Evolutionary conservation across 176 grass and related monocot species (phyloP).

Genomic region (Pontederia paniculata): DNA sequence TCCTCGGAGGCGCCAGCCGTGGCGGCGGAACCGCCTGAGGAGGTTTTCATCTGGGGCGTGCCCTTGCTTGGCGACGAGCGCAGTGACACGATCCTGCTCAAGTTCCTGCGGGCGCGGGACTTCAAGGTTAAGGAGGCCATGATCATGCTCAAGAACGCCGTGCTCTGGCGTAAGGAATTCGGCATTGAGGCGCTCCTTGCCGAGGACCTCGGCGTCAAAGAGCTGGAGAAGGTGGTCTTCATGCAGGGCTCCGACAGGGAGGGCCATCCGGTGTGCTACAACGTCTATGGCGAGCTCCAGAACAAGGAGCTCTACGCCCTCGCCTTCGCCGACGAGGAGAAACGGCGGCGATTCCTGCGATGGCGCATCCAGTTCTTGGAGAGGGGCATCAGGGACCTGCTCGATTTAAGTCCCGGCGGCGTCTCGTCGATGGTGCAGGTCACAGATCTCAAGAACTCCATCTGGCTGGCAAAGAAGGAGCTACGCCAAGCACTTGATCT

Average conservation of each 20-base stretch:
- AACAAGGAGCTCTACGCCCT: constrained; percentile 10
- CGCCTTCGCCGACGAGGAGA: constrained; percentile 20
- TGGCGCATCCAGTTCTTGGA: constrained; percentile 22
- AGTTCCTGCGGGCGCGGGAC: constrained; percentile 23
- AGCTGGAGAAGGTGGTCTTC: constrained; percentile 15
- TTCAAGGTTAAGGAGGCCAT: constrained; percentile 19
- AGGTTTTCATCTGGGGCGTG: constrained; percentile 15
- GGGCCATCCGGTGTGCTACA: constrained; percentile 26
- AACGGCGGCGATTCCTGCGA: constrained; percentile 12
- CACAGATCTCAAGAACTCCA: constrained; percentile 24
- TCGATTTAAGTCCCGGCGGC: constrained; percentile 15
- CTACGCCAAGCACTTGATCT: constrained; percentile 12
- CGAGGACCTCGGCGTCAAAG: constrained; percentile 14
- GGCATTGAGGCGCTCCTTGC: constrained; percentile 18
- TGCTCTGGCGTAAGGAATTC: constrained; percentile 16
- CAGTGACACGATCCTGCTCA: constrained; percentile 11
- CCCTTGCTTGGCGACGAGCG: constrained; percentile 16
- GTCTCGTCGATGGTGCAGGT: constrained; percentile 17
- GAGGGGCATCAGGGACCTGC: constrained; percentile 15
- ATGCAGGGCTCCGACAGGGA: constrained; percentile 13
- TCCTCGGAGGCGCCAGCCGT: neutral
- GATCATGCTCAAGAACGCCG: constrained; percentile 13
- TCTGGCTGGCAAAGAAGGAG: constrained; percentile 7
- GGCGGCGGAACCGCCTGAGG: neutral
- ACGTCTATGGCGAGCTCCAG: constrained; percentile 20